A percentile compares a stretch with the other conserved stretches of the same genome.
phyloP scores from a whole-genome alignment of 1,139 yeast genomes.

The Geotrichum candidum region DNA sequence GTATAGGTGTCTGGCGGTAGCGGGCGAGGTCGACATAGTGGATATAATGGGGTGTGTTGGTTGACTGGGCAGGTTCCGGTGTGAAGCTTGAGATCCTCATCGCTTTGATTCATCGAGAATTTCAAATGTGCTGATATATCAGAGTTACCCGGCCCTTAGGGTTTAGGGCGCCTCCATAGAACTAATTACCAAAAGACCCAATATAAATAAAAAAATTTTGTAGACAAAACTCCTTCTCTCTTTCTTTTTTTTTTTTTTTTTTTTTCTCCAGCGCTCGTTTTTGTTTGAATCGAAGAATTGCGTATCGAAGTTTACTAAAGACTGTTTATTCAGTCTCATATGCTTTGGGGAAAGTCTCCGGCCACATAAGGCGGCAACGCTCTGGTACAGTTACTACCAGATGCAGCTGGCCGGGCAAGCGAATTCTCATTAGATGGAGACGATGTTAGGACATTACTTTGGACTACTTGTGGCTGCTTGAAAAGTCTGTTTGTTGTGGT shows the following conservation, averaged over 20 bases:
- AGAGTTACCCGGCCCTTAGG: slow-evolving; percentile 14
- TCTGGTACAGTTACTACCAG: slow-evolving; percentile 10
- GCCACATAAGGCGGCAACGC: slow-evolving; percentile 17
- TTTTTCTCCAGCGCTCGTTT: slow-evolving; percentile 3
- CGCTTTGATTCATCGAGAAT: neutral
- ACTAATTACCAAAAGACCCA: neutral
- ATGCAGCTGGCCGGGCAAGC: neutral
- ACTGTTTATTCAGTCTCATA: slow-evolving; percentile 5
- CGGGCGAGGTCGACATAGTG: neutral
- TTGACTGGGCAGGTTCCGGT: neutral
- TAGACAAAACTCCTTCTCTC: neutral
- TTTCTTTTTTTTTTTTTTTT: neutral
- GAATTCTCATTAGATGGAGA: neutral
- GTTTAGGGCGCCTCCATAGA: neutral
- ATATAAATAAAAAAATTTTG: neutral
- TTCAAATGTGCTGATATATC: neutral
- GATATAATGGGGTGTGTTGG: neutral
- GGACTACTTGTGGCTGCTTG: neutral
- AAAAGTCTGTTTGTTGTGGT: neutral
- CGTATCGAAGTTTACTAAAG: slow-evolving; percentile 18
- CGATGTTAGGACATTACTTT: neutral
- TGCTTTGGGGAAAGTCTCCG: slow-evolving; percentile 20
- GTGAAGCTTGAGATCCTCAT: neutral
- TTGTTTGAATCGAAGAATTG: slow-evolving; percentile 15
- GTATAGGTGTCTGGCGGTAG: slow-evolving; percentile 21